Conservation (phyloP, 441 rosid genomes). For the Flueggea neowawraea region DNA sequence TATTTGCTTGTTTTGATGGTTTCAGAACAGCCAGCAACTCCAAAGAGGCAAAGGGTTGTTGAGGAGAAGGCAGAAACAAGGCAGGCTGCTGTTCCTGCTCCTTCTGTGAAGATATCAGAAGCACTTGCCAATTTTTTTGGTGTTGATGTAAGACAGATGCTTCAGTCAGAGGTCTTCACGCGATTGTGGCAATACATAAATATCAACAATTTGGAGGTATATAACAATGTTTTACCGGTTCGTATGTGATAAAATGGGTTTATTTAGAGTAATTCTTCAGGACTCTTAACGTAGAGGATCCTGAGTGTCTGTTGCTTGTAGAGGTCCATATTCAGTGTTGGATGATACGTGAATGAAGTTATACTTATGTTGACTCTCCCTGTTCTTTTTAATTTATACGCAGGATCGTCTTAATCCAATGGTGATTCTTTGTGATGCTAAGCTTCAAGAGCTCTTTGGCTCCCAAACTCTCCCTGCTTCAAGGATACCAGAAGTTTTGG, state of each 20-base stretch:
- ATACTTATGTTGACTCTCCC: not conserved
- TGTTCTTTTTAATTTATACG: not conserved
- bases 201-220: constrained; percentile 5
- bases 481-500: constrained; percentile 22
- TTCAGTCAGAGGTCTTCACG: constrained; percentile 6
- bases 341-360: not conserved
- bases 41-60: constrained; percentile 4
- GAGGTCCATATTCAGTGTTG: too few species aligned
- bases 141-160: constrained; percentile 10
- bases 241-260: too few species aligned
- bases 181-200: constrained; percentile 5
- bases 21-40: not conserved
- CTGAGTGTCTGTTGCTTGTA: too few species aligned
- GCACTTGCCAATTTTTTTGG: constrained; percentile 7
- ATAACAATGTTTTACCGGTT: too few species aligned
- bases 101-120: constrained; percentile 3
- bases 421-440: constrained; percentile 64
- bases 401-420: constrained; percentile 59
- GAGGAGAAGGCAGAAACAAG: not conserved
- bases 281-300: too few species aligned
- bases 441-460: constrained; percentile 66
- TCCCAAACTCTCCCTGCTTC: constrained; percentile 69
- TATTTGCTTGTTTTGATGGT: not conserved
- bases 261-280: too few species aligned
- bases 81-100: not conserved